Conservation (phyloP, 1,284 basidiomycete species). For the Bjerkandera adusta region DNA sequence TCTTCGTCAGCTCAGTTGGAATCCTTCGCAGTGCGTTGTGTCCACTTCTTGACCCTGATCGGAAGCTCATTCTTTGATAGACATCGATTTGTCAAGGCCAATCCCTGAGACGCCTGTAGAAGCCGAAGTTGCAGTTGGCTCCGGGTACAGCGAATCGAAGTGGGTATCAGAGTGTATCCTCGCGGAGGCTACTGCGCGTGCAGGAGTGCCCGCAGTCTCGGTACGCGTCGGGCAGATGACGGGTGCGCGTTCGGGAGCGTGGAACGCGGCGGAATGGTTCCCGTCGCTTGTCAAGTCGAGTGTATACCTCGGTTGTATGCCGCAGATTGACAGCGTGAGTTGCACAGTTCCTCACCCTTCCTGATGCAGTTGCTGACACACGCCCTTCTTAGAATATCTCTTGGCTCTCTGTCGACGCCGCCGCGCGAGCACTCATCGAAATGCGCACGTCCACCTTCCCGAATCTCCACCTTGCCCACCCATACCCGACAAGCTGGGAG, state of each 20-base stretch:
- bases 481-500: conserved; percentile 13
- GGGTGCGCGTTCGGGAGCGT: conserved; percentile 26
- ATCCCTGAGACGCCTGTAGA: conserved; percentile 15
- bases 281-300: conserved; percentile 25
- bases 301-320: conserved; percentile 13
- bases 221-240: conserved; percentile 30
- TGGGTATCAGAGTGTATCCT: conserved; percentile 33
- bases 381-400: background rate
- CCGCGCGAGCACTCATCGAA: conserved; percentile 16
- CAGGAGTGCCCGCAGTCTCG: conserved; percentile 22
- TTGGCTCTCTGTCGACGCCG: background rate
- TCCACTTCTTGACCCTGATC: background rate
- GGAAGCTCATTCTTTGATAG: too few relatives aligned
- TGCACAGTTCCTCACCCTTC: background rate
- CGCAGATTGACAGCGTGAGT: background rate
- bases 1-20: conserved; percentile 34
- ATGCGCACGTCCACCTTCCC: conserved; percentile 12
- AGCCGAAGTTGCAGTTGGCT: conserved; percentile 19
- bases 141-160: conserved; percentile 35
- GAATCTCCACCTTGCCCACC: conserved; percentile 18
- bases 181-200: conserved; percentile 4
- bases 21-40: conserved; percentile 26
- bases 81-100: conserved; percentile 14
- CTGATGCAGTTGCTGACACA: background rate
- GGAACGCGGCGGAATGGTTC: conserved; percentile 31